These are phyloP conservation scores for Beta vulgaris DNA, from an alignment of 148 eudicot species.

Conservation along the genomic window DNA sequence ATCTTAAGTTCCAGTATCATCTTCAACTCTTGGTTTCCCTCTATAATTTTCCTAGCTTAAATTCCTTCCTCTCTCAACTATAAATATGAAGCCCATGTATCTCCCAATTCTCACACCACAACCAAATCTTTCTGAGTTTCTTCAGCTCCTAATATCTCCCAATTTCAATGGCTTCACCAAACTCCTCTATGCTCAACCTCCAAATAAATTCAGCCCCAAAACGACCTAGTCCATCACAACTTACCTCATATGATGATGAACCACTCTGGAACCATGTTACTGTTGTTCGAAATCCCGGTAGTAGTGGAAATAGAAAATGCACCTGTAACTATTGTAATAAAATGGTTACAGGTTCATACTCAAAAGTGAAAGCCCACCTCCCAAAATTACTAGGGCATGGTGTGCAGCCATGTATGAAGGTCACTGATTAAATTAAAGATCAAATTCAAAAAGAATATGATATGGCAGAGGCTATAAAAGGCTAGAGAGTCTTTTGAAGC, in stretches of 20 bases:
- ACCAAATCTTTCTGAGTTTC: too few relatives aligned
- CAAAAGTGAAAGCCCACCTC: slow-evolving; percentile 5
- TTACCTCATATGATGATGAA: neutral
- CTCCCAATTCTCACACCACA: too few relatives aligned
- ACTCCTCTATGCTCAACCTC: neutral
- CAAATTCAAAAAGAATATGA: neutral
- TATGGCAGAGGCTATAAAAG: neutral
- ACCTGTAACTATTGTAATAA: neutral
- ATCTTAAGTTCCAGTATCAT: too few relatives aligned
- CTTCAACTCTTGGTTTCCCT: too few relatives aligned
- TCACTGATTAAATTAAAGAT: neutral
- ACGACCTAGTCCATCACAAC: too few relatives aligned
- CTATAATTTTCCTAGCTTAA: too few relatives aligned
- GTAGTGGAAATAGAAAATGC: slow-evolving; percentile 7
- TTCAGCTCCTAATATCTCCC: too few relatives aligned
- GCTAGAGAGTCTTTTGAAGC: neutral
- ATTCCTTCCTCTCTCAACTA: too few relatives aligned
- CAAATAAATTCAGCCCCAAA: too few relatives aligned
- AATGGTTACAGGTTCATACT: neutral
- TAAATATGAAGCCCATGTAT: too few relatives aligned
- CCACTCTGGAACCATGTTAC: slow-evolving; percentile 12
- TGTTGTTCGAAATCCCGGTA: neutral
- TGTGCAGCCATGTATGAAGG: neutral
- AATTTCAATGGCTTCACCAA: neutral
- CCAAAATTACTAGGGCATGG: neutral